Evolutionary conservation across 176 grass and related monocot genomes (phyloP).

Genomic region (Musa itinerans): DNA sequence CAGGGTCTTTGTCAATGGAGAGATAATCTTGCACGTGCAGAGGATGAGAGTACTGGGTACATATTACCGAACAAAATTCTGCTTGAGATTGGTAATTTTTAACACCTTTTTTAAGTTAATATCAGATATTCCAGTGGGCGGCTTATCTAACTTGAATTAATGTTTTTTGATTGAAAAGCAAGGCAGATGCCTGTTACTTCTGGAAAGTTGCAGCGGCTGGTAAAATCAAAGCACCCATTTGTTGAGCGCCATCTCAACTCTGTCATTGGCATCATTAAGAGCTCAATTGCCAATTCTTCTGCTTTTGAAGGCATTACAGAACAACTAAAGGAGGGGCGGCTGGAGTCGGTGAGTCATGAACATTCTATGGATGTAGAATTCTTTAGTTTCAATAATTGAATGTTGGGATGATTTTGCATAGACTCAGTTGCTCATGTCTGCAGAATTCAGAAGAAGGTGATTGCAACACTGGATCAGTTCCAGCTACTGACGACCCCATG

Average conservation of each 20-base stretch:
- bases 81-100: constrained; percentile 69
- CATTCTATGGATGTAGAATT: not conserved
- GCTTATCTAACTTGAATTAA: not conserved
- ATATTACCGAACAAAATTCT: constrained; percentile 82
- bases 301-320: constrained; percentile 50
- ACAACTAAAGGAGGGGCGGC: constrained; percentile 53
- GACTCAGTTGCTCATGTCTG: not conserved
- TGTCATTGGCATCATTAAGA: constrained; percentile 41
- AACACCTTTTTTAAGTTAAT: constrained; percentile 8
- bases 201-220: constrained; percentile 48
- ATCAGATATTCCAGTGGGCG: constrained; percentile 10
- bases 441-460: not conserved
- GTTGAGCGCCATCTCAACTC: constrained; percentile 45
- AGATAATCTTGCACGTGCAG: constrained; percentile 58
- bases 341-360: constrained; percentile 23
- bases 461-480: not conserved
- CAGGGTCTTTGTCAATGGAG: constrained; percentile 83
- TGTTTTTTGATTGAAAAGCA: constrained; percentile 44
- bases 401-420: not conserved
- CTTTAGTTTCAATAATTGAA: not conserved
- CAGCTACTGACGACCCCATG: constrained; percentile 2
- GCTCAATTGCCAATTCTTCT: constrained; percentile 42
- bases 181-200: constrained; percentile 55
- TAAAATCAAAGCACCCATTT: constrained; percentile 74
- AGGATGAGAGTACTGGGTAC: constrained; percentile 98